Evolutionary conservation across 2,329 filamentous ascomycete genomes (phyloP), one percentile per base, ranked within the genome.

Genomic region (Amauroascus verrucosus): DNA sequence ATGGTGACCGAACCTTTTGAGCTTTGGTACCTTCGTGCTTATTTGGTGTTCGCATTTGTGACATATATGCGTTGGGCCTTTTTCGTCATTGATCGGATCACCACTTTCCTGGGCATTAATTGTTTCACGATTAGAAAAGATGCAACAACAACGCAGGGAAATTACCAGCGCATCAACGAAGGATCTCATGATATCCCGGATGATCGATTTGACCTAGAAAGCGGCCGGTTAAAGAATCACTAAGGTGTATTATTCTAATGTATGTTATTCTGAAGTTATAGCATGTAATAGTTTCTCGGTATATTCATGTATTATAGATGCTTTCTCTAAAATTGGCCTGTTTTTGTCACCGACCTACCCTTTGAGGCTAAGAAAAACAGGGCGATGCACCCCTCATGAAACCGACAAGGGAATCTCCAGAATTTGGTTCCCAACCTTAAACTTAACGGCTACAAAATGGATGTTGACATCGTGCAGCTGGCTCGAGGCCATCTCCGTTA

Each of bases 61-160:
- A 86, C 88, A 2, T 98, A 98, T 71, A 90, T 86, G 69, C 82
- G 86, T 61, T 98, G 93, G 93, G 93, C 93, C 0, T 85, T 86
- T 63, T 75, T 95, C 40, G 90, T 97, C 46, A 88, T 95, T 63
- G 86, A 83, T 58, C 86, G 85, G 66, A 97, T 98, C 63, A 97
- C 93, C 72, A 78, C 84, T 52, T 97, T 86, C 71, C 75, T 98
- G 22, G 89, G 88, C 57, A 98, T 98, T 75, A 93, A 91, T 65
- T 95, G 91, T 64, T 73, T 98, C 60, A 97, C 90, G 0, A 96
- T 98, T 56, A 74, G 72, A 48, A 59, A 66, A 46, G 66, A 70
- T 54, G 63, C 61, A 40, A 61, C 62, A 28, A 6, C 24, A 28
- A 2, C 35, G 30, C 20, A 50, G 14, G 32, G 16, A 5, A 13